These are phyloP conservation scores for Fusarium sp. DNA, from an alignment of 2,329 filamentous ascomycete species.

Conservation along the genomic window DNA sequence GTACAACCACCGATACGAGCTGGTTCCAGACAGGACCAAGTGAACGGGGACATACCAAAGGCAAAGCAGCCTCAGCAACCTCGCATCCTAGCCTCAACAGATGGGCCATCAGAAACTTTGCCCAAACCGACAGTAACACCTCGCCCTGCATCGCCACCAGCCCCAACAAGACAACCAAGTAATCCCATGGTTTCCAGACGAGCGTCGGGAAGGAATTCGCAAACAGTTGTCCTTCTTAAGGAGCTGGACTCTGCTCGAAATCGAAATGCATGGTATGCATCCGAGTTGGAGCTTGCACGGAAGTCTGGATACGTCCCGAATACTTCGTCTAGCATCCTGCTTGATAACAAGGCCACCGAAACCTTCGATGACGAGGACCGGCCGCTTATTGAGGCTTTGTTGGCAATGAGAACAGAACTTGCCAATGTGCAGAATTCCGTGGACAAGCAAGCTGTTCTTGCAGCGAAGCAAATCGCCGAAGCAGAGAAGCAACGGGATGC, in stretches of 20 bases:
- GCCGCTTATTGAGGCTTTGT: constrained; percentile 89
- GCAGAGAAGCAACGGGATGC: constrained; percentile 94
- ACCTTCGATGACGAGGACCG: constrained; percentile 92
- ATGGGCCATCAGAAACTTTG: constrained; percentile 73
- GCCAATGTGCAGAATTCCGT: constrained; percentile 90
- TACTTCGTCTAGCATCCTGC: constrained; percentile 74
- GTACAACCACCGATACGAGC: constrained; percentile 62
- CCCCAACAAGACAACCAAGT: constrained; percentile 68
- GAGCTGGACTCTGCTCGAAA: constrained; percentile 88
- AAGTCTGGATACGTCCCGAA: constrained; percentile 89
- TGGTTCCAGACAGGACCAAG: constrained; percentile 55
- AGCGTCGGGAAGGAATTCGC: constrained; percentile 71
- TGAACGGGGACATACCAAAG: constrained; percentile 51
- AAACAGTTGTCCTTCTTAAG: constrained; percentile 81
- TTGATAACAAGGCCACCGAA: constrained; percentile 83
- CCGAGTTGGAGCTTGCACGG: constrained; percentile 89
- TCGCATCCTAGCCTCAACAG: constrained; percentile 74
- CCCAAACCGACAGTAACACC: constrained; percentile 52
- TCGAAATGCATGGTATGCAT: constrained; percentile 96
- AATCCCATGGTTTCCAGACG: constrained; percentile 68
- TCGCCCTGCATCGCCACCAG: constrained; percentile 70
- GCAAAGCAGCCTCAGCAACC: constrained; percentile 50
- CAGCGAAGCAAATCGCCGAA: constrained; percentile 91
- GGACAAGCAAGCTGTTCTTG: constrained; percentile 86
- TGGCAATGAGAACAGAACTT: constrained; percentile 91